Evolutionary conservation across 352 stramenopile species (phyloP), one percentile per base, ranked within the genome.

Genomic region (Phytophthora idaei): DNA sequence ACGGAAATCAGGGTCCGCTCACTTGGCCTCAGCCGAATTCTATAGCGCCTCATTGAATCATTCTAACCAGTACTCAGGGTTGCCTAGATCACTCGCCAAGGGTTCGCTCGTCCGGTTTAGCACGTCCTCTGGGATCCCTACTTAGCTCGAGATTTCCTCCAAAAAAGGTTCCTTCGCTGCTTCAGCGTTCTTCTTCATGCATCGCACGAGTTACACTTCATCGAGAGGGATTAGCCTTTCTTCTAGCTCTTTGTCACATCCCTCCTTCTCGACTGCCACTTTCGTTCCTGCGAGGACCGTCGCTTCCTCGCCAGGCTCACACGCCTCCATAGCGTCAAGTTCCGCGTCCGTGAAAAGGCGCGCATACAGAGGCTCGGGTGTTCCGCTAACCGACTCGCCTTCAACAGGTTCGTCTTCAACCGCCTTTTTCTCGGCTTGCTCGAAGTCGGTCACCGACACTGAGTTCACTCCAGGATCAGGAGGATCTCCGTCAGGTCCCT

Each of bases 241-340:
- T 21, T 21, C 21, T 21, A 21, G 21, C 21, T 21, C 21, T 21
- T 21, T 21, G 21, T 21, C 21, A 21, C 21, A 1, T 21, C 1
- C 21, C 21, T 21, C 48, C 1, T 87, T 87, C 49, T 68, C 55
- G 11, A 74, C 58, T 12, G 71, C 83, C 3, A 47, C 85, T 39
- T 77, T 73, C 44, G 15, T 87, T 14, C 21, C 21, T 21, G 21
- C 0, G 21, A 21, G 21, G 21, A 21, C 21, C 21, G 21, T 21
- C 21, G 21, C 21, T 21, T 21, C 21, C 21, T 21, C 21, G 21
- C 21, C 21, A 21, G 21, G 21, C 21, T 21, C 21, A 21, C 21
- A 1, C 21, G 21, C 21, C 21, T 21, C 21, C 21, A 21, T 21
- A 21, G 21, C 21, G 21, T 21, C 21, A 21, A 21, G 21, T 21